phyloP scores from a whole-genome alignment of 108 stramenopile species.

The Fistulifera solaris region DNA sequence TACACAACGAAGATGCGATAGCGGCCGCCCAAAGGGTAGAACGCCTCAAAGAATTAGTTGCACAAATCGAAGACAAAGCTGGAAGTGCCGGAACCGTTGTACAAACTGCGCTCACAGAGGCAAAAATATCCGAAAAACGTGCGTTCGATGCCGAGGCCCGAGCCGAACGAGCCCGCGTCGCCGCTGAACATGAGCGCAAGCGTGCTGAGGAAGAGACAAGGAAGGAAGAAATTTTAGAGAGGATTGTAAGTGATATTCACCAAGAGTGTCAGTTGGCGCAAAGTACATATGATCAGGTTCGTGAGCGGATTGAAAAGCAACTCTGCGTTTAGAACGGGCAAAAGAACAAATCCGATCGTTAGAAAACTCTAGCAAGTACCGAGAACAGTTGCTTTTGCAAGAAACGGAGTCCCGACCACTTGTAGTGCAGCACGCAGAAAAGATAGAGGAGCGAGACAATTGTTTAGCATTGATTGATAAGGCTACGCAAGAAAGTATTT shows the following conservation, averaged over 20 bases:
- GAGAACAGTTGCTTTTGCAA: slow-evolving; percentile 26
- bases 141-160: slow-evolving; percentile 61
- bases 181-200: slow-evolving; percentile 44
- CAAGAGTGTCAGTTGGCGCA: slow-evolving; percentile 24
- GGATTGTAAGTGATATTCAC: slow-evolving; percentile 30
- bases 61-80: slow-evolving; percentile 37
- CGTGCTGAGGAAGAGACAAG: slow-evolving; percentile 55
- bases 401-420: slow-evolving; percentile 11
- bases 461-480: slow-evolving; percentile 22
- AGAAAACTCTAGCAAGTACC: slow-evolving; percentile 29
- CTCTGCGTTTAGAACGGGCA: slow-evolving; percentile 34
- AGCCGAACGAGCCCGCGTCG: slow-evolving; percentile 39
- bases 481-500: slow-evolving; percentile 21
- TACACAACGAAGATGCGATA: slow-evolving; percentile 58
- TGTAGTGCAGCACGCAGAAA: slow-evolving; percentile 36
- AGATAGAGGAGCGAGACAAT: slow-evolving; percentile 36
- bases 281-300: slow-evolving; percentile 26
- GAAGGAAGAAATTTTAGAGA: slow-evolving; percentile 56
- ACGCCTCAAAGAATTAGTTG: slow-evolving; percentile 38
- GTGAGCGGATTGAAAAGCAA: slow-evolving; percentile 36
- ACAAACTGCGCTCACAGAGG: slow-evolving; percentile 67
- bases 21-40: slow-evolving; percentile 37
- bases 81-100: slow-evolving; percentile 63
- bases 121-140: slow-evolving; percentile 74
- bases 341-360: slow-evolving; percentile 54